Conservation (phyloP, 805 yeast genomes). For the Maudiozyma barnettii region DNA sequence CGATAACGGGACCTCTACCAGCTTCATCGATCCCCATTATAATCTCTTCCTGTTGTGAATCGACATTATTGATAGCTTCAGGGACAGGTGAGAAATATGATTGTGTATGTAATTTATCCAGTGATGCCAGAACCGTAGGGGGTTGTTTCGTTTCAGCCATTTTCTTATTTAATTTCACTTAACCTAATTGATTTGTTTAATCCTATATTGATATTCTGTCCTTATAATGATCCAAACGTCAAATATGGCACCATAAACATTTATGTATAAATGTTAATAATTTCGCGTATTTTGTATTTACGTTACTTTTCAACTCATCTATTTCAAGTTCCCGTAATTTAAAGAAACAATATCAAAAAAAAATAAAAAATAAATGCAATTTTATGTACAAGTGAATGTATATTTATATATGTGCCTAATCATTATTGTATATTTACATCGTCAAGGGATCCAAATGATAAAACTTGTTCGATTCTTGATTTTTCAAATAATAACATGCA, state of each 20-base stretch:
- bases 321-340: too few relatives aligned
- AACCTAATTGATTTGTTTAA: too few relatives aligned
- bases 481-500: constrained; percentile 66
- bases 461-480: constrained; percentile 61
- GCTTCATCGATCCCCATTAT: constrained; percentile 94
- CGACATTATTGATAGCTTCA: constrained; percentile 9
- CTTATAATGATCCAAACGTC: too few relatives aligned
- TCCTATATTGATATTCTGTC: too few relatives aligned
- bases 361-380: too few relatives aligned
- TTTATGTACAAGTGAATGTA: not conserved
- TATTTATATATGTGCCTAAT: not conserved
- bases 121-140: constrained; percentile 21
- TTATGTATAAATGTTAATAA: too few relatives aligned
- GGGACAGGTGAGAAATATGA: constrained; percentile 49
- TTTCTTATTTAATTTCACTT: not conserved
- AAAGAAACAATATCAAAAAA: too few relatives aligned
- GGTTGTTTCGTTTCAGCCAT: constrained; percentile 13
- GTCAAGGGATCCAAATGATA: constrained; percentile 63
- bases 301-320: too few relatives aligned
- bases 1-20: constrained; percentile 95
- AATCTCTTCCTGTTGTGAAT: constrained; percentile 34
- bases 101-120: constrained; percentile 29
- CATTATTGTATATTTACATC: constrained; percentile 41
- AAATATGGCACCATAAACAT: too few relatives aligned
- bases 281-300: too few relatives aligned